Base-by-base conservation (phyloP, 352 stramenopile species). In the Phytophthora niederhauseri region DNA sequence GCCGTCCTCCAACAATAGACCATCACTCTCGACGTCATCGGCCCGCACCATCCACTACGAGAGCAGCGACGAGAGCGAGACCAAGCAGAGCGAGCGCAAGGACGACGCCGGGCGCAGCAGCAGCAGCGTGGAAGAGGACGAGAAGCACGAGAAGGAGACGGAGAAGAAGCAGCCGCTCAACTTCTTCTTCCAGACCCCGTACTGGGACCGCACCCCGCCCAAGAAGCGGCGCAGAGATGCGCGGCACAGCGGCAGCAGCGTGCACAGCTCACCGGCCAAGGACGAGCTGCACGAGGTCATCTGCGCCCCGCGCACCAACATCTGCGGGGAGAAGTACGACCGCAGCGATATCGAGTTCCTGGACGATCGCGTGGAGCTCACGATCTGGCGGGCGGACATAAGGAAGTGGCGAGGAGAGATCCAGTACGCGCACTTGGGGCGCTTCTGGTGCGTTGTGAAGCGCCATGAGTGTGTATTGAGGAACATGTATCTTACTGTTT, bases 251-350 rank as follows among this genome's bases (percentile, higher is more conserved):
- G 57, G 50, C 38, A 66, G 45, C 50, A 75, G 62, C 53, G 57
- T 36, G 0, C 24, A 12, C n/a, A 57, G 57, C 57, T 54, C 59
- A 41, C 41, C 30, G 17, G 28, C 12, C 28, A 30, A 46, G 20
- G 66, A 68, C 14, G 51, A 70, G n/a, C 49, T 54, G 15, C 57
- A 38, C 9, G 68, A 59, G 9, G 30, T 68, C 4, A 71, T 86
- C 4, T 75, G 45, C 17, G 76, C 79, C 30, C 31, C 75, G 6
- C 64, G 74, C 14, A 68, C 80, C 17, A 76, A 54, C 58, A 75
- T 88, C 22, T 84, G 80, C 36, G 69, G 76, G 14, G 61, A 81
- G 43, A 70, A 64, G 26, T 88, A 72, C 57, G 76, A 79, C 12
- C 64, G 73, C 24, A 83, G 80, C 58, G 73, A 84, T 41, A 53